Conservation (phyloP, 2,329 filamentous ascomycete genomes). For the Orbilia javanica region DNA sequence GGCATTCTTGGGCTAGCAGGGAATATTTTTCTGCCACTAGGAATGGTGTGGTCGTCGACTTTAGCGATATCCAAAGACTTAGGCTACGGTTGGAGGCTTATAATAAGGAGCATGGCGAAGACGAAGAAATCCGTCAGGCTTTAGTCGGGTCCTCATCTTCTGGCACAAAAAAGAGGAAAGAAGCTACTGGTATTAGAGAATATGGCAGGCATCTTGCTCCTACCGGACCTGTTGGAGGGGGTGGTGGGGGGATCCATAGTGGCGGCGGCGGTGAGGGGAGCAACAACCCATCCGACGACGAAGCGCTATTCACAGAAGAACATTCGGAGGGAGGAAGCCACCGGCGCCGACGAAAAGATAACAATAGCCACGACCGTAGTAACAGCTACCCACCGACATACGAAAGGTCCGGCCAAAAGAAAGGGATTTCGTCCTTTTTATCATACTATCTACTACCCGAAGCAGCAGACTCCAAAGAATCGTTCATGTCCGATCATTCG, state of each 20-base stretch:
- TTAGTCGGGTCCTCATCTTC: conserved; percentile 4
- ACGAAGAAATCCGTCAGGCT: conserved; percentile 30
- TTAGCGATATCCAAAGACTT: conserved; percentile 51
- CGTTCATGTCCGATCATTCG: conserved; percentile 49
- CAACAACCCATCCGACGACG: conserved; percentile 45
- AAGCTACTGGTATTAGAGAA: neutral
- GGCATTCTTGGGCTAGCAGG: conserved; percentile 57
- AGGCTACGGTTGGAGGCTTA: conserved; percentile 45
- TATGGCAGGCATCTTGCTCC: conserved; percentile 5
- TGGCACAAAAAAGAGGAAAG: neutral
- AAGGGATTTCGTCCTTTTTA: conserved; percentile 53
- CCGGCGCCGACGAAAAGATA: conserved; percentile 27
- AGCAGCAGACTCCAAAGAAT: conserved; percentile 51
- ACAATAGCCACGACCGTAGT: neutral
- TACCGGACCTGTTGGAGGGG: neutral
- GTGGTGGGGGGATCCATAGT: too few species aligned
- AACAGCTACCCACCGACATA: neutral
- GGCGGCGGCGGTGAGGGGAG: conserved; percentile 9
- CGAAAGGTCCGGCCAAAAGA: conserved; percentile 14
- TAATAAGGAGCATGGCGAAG: conserved; percentile 48
- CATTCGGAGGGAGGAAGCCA: conserved; percentile 48
- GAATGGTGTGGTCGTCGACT: conserved; percentile 46
- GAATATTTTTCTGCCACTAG: conserved; percentile 57
- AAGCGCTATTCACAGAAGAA: conserved; percentile 47
- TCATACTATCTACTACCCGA: conserved; percentile 54